Conservation (phyloP, 2,329 filamentous ascomycete species). For the Diplodia corticola region DNA sequence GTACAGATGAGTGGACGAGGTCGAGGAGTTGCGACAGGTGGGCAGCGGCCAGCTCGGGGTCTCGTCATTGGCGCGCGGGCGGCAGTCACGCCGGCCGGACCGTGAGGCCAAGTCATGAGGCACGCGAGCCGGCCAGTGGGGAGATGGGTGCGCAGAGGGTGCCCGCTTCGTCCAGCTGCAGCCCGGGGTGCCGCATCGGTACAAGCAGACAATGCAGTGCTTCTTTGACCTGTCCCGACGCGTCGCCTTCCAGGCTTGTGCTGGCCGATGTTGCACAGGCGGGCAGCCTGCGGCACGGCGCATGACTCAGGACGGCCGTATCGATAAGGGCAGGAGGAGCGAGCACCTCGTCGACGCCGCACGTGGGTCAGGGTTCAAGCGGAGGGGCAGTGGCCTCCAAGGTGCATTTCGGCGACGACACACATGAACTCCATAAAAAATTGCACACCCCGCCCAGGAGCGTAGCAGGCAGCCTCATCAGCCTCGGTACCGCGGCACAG, state of each 20-base stretch:
- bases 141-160: not conserved
- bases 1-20: not conserved
- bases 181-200: not conserved
- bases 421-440: not conserved
- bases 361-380: not conserved
- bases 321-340: conserved; percentile 3
- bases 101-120: conserved; percentile 21
- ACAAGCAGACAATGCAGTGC: conserved; percentile 4
- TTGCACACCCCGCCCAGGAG: not conserved
- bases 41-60: not conserved
- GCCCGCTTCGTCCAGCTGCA: not conserved
- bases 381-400: not conserved
- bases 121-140: conserved; percentile 6
- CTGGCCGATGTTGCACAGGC: not conserved
- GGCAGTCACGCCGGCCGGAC: conserved; percentile 14
- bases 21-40: conserved; percentile 3
- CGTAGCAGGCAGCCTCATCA: not conserved
- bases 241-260: not conserved
- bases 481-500: not conserved
- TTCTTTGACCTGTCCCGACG: not conserved
- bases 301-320: not conserved
- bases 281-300: not conserved
- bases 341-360: conserved; percentile 8
- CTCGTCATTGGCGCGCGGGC: conserved; percentile 14
- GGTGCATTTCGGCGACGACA: conserved; percentile 9